Percentiles rank a stretch among this genome's conserved stretches.
These are phyloP conservation scores for Aspergillus vadensis DNA, from an alignment of 2,329 filamentous ascomycete genomes.

Conservation along the genomic window DNA sequence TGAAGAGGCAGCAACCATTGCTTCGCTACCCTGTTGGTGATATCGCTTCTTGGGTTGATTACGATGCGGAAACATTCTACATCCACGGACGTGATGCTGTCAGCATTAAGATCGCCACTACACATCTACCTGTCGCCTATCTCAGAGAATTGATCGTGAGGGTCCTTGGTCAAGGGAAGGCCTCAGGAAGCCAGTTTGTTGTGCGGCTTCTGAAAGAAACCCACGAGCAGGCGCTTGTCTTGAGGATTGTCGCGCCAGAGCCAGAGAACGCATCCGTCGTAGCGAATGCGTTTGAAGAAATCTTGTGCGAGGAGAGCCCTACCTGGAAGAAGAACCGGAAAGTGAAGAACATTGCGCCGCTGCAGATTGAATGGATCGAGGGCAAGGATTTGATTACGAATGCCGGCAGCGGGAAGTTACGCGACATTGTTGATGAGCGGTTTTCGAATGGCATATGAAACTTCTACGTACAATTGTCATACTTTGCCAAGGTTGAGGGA, in stretches of 20 bases:
- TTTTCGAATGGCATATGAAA: neutral
- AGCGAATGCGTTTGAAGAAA: too few species aligned
- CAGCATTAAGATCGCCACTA: neutral
- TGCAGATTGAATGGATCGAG: neutral
- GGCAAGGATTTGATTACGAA: neutral
- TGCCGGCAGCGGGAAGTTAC: neutral
- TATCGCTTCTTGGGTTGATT: neutral
- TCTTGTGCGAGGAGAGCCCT: too few species aligned
- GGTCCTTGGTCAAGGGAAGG: neutral
- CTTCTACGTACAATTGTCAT: too few species aligned
- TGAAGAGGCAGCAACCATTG: neutral
- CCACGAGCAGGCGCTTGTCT: too few species aligned
- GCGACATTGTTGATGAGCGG: neutral
- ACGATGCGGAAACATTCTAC: neutral
- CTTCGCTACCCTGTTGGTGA: neutral
- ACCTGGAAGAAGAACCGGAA: neutral
- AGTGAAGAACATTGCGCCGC: neutral
- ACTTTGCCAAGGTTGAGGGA: too few species aligned
- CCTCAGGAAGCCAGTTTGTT: neutral
- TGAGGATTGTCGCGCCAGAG: too few species aligned
- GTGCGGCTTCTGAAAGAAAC: neutral
- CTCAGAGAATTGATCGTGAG: neutral
- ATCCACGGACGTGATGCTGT: neutral
- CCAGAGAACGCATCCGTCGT: too few species aligned
- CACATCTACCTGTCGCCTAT: neutral